Evolutionary conservation across 495 filamentous ascomycete genomes (phyloP).

Genomic region (Penicillium salamii): DNA sequence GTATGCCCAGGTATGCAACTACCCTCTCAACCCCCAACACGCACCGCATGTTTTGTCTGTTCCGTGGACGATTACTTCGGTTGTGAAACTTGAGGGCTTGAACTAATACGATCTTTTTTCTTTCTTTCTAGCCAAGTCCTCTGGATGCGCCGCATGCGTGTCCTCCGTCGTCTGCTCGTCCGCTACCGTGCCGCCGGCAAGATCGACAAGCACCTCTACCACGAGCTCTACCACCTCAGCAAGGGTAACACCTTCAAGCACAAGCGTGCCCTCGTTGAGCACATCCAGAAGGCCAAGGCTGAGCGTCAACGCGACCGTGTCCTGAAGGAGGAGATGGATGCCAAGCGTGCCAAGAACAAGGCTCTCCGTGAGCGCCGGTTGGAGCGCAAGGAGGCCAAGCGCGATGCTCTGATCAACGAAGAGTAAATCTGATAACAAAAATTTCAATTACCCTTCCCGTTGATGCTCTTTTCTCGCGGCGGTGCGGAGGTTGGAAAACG

Average conservation of each 20-base stretch:
- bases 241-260: conserved; percentile 99
- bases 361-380: conserved; percentile 94
- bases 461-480: conserved; percentile 35
- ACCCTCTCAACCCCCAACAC: background rate
- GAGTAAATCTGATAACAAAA: conserved; percentile 51
- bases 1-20: conserved; percentile 91
- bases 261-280: conserved; percentile 98
- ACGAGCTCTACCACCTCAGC: conserved; percentile 98
- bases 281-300: conserved; percentile 99
- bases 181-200: conserved; percentile 99
- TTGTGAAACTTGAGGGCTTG: background rate
- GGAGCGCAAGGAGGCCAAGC: conserved; percentile 86
- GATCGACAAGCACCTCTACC: conserved; percentile 99
- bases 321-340: conserved; percentile 99
- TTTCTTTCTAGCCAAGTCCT: conserved; percentile 70
- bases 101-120: conserved; percentile 11
- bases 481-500: conserved; percentile 45
- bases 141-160: conserved; percentile 99
- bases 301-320: conserved; percentile 92
- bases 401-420: conserved; percentile 74
- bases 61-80: too few species aligned
- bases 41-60: background rate
- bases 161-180: conserved; percentile 96
- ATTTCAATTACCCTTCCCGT: conserved; percentile 25
- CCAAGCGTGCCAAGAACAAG: conserved; percentile 99